Conservation (phyloP, 352 stramenopile genomes). For the Phytophthora chlamydospora region DNA sequence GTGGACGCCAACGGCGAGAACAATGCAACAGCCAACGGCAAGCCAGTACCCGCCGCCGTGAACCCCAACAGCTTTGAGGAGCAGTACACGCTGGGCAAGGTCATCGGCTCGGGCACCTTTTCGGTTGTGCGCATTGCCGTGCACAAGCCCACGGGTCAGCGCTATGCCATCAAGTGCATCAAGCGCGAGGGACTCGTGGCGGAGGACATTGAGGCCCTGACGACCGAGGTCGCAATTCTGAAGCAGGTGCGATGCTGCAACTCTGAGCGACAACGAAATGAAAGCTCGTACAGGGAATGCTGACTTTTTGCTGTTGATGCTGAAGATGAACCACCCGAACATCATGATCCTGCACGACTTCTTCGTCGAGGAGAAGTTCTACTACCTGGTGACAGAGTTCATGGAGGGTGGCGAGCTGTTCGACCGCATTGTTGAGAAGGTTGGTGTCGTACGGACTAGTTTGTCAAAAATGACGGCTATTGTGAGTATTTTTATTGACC, state of each 20-base stretch:
- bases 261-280: background rate
- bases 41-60: constrained; percentile 22
- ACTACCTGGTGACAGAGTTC: constrained; percentile 98
- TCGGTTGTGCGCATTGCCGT: constrained; percentile 87
- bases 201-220: constrained; percentile 89
- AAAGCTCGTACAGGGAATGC: background rate
- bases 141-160: constrained; percentile 82
- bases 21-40: constrained; percentile 27
- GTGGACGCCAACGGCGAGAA: constrained; percentile 45
- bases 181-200: constrained; percentile 87
- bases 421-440: constrained; percentile 88
- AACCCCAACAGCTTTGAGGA: constrained; percentile 84
- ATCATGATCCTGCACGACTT: constrained; percentile 95
- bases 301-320: constrained; percentile 13
- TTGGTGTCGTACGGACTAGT: constrained; percentile 25
- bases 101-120: constrained; percentile 91
- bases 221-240: constrained; percentile 84
- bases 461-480: background rate
- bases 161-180: constrained; percentile 94
- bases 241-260: constrained; percentile 62
- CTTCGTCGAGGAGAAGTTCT: constrained; percentile 94
- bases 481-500: constrained; percentile 17
- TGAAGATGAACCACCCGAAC: constrained; percentile 91
- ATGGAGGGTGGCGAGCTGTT: constrained; percentile 93
- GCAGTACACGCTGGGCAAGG: constrained; percentile 86